Conservation (phyloP, 225 moss, liverwort and hornwort species). For the Rhytidiadelphus loreus region DNA sequence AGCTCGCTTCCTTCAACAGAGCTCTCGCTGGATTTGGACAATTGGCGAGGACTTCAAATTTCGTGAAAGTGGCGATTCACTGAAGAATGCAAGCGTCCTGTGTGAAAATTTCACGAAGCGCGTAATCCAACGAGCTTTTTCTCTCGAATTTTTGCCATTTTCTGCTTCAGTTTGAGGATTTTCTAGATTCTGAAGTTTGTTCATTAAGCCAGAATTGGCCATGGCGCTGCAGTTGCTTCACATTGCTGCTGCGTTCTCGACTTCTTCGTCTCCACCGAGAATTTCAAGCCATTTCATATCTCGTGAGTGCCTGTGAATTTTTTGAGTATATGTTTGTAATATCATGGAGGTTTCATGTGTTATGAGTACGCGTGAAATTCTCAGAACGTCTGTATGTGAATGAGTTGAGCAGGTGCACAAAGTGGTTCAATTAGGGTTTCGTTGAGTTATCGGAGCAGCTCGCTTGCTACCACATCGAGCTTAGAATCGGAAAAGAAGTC, state of each 20-base stretch:
- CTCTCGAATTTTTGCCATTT: neutral
- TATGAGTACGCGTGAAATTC: neutral
- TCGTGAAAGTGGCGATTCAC: neutral
- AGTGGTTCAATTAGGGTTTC: neutral
- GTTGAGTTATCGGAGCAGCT: neutral
- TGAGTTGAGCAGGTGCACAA: neutral
- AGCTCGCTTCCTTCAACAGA: neutral
- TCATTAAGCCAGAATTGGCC: neutral
- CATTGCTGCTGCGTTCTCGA: neutral
- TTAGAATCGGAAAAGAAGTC: neutral
- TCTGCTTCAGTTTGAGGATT: neutral
- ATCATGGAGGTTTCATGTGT: neutral
- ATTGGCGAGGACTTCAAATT: neutral
- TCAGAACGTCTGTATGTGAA: neutral
- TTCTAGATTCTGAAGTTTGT: neutral
- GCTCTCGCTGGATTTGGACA: neutral
- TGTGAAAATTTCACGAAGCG: neutral
- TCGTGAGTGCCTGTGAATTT: neutral
- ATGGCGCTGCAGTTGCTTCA: slow-evolving; percentile 18
- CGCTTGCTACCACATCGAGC: neutral
- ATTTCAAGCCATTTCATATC: neutral
- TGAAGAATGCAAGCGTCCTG: neutral
- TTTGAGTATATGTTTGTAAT: neutral
- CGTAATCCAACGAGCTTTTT: neutral
- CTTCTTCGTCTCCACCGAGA: neutral